Percentiles rank a stretch among this genome's conserved stretches.
These are phyloP conservation scores for Septoria petroselini DNA, from an alignment of 2,329 filamentous ascomycete genomes.

Conservation along the genomic window DNA sequence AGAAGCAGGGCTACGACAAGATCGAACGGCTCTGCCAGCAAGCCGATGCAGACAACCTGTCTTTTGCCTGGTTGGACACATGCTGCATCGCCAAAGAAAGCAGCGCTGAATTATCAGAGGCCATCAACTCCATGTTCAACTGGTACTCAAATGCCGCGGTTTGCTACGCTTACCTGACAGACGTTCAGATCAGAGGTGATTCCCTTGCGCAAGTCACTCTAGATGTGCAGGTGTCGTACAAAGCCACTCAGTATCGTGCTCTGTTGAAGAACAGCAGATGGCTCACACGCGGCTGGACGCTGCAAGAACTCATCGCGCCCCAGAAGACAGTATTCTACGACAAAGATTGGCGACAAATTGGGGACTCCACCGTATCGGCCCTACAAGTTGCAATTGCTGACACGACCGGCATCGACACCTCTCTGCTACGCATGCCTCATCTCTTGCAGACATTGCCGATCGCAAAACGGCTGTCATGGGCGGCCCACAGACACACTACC, in stretches of 20 bases:
- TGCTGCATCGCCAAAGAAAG: constrained; percentile 29
- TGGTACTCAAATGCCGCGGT: constrained; percentile 22
- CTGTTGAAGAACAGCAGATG: constrained; percentile 14
- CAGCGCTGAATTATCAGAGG: constrained; percentile 26
- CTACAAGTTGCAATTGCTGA: constrained; percentile 6
- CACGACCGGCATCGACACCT: constrained; percentile 9
- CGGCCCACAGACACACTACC: constrained; percentile 16
- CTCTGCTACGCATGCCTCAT: neutral
- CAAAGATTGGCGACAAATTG: neutral
- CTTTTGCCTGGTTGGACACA: constrained; percentile 18
- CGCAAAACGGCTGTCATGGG: constrained; percentile 22
- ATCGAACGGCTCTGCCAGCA: constrained; percentile 14
- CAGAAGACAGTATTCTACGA: constrained; percentile 22
- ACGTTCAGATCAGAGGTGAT: constrained; percentile 9
- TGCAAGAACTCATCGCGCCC: constrained; percentile 30
- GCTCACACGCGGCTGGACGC: constrained; percentile 27
- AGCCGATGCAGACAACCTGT: constrained; percentile 6
- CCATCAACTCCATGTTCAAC: constrained; percentile 27
- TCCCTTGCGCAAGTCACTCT: too few species aligned
- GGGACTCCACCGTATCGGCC: neutral
- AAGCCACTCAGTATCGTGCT: constrained; percentile 1
- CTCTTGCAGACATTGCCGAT: constrained; percentile 6
- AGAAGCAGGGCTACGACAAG: constrained; percentile 15
- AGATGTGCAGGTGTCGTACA: too few species aligned
- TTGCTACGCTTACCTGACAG: constrained; percentile 25